Conservation (phyloP, 768 basidiomycete species). For the Boletus subparvulus region DNA sequence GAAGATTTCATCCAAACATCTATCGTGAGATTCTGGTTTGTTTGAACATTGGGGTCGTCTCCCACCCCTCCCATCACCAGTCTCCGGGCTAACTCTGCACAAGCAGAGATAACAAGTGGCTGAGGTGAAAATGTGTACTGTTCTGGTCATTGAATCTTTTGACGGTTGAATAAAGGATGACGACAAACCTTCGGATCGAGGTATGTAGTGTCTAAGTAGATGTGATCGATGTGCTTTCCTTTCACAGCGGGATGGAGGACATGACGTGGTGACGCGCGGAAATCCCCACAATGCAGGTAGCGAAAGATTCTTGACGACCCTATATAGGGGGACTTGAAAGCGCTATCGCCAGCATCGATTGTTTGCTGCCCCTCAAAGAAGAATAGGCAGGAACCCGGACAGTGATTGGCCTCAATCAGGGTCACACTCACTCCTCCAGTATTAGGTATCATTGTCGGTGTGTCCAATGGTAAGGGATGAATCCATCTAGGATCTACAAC, state of each 20-base stretch:
- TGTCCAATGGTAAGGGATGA: slow-evolving; percentile 79
- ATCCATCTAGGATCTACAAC: slow-evolving; percentile 89
- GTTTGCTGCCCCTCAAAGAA: slow-evolving; percentile 93
- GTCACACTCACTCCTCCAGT: slow-evolving; percentile 88
- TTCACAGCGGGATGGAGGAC: slow-evolving; percentile 80
- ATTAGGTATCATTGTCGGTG: slow-evolving; percentile 69
- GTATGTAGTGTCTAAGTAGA: slow-evolving; percentile 97
- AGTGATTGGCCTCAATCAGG: slow-evolving; percentile 97
- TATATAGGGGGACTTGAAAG: slow-evolving; percentile 66
- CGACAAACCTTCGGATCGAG: slow-evolving; percentile 73
- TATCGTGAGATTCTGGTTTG: slow-evolving; percentile 40
- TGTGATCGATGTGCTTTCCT: slow-evolving; percentile 78
- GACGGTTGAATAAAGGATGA: neutral
- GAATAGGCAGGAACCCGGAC: slow-evolving; percentile 94
- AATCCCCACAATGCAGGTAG: slow-evolving; percentile 95
- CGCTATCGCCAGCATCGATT: slow-evolving; percentile 81
- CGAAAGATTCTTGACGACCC: slow-evolving; percentile 72
- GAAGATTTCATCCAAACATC: slow-evolving; percentile 48
- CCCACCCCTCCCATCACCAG: slow-evolving; percentile 46
- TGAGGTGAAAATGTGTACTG: slow-evolving; percentile 96
- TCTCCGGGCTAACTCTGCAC: slow-evolving; percentile 74
- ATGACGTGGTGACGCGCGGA: slow-evolving; percentile 86
- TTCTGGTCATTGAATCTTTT: slow-evolving; percentile 6
- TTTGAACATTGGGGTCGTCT: slow-evolving; percentile 23
- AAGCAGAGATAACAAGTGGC: slow-evolving; percentile 89